A percentile compares a stretch with the other conserved stretches of the same genome.
These are phyloP conservation scores for Pneumocystis murina DNA, from an alignment of 1,139 yeast species.

Conservation along the genomic window DNA sequence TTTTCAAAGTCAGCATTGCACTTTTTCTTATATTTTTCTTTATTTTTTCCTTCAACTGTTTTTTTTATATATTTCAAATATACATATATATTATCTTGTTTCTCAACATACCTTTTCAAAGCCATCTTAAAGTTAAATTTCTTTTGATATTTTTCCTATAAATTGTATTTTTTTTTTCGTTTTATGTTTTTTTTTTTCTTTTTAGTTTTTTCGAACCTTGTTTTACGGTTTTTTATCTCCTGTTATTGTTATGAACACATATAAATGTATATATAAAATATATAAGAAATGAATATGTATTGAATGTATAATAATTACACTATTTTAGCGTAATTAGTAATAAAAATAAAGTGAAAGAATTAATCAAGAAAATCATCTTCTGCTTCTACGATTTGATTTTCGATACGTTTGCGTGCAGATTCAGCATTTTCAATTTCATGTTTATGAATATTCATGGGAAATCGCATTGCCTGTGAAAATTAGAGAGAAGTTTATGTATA, in stretches of 20 bases:
- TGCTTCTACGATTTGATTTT: constrained; percentile 30
- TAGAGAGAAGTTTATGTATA: background rate
- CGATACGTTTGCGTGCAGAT: constrained; percentile 39
- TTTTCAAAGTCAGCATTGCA: background rate
- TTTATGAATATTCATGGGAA: constrained; percentile 43
- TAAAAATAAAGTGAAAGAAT: constrained; percentile 2
- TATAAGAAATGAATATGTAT: background rate
- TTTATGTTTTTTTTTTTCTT: background rate
- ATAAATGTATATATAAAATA: background rate
- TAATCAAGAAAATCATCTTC: constrained; percentile 22
- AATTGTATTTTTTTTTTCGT: background rate
- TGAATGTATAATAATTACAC: background rate
- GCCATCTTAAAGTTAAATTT: background rate
- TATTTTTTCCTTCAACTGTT: background rate
- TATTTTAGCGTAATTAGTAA: background rate
- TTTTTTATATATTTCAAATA: background rate
- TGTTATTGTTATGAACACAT: background rate
- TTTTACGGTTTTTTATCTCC: background rate
- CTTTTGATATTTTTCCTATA: background rate
- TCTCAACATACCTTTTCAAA: background rate
- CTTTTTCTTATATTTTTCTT: background rate
- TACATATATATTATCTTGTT: background rate
- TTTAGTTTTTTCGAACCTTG: background rate
- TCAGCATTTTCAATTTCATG: constrained; percentile 40
- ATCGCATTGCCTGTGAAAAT: constrained; percentile 54